Evolutionary conservation across 441 rosid species (phyloP).

Genomic region (Euphorbia corollata): DNA sequence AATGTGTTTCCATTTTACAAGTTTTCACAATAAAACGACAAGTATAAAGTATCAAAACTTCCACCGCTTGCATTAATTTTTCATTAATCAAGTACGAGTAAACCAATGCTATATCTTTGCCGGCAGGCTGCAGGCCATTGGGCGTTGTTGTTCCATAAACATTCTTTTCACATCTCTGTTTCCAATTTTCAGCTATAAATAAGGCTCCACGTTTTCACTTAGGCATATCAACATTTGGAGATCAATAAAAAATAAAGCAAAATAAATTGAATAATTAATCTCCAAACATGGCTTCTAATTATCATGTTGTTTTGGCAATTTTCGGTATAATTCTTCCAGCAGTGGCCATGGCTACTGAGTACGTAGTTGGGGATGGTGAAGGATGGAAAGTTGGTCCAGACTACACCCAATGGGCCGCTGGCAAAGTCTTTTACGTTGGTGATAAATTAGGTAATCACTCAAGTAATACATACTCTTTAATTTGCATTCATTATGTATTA

Average conservation of each 20-base stretch:
- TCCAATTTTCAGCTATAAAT: conserved; percentile 13
- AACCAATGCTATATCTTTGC: no score
- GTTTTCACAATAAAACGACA: no score
- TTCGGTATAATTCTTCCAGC: conserved; percentile 27
- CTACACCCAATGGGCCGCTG: conserved; percentile 33
- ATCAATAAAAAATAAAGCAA: background rate
- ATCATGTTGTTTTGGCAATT: conserved; percentile 20
- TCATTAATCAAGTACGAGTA: no score
- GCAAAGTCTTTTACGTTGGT: conserved; percentile 30
- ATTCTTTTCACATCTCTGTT: no score
- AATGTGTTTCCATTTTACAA: no score
- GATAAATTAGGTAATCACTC: conserved; percentile 34
- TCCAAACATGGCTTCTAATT: conserved; percentile 26
- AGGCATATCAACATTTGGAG: background rate
- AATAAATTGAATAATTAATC: background rate
- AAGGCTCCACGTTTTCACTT: background rate
- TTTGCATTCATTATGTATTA: no score
- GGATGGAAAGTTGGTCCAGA: conserved; percentile 29
- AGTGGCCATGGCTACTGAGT: conserved; percentile 26
- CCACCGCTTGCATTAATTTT: no score
- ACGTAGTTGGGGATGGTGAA: conserved; percentile 24
- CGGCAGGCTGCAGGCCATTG: no score
- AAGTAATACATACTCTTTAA: no score
- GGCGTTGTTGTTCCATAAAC: no score
- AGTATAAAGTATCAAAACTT: no score